Evolutionary conservation across 805 yeast genomes (phyloP).

Genomic region (Candida vaughaniae): DNA sequence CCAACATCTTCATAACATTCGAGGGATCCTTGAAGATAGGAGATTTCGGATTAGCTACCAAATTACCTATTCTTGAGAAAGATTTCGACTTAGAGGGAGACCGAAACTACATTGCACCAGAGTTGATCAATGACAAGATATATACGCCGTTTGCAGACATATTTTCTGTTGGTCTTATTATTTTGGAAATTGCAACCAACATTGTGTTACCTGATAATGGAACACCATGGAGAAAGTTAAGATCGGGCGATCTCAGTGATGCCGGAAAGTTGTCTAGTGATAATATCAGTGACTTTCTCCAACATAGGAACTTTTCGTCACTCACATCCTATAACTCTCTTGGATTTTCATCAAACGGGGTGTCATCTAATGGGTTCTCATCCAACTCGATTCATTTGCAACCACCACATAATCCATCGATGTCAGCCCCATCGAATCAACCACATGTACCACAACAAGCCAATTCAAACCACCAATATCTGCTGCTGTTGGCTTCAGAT

Average conservation of each 20-base stretch:
- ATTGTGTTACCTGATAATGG: constrained; percentile 95
- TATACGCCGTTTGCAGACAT: constrained; percentile 94
- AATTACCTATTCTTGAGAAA: constrained; percentile 62
- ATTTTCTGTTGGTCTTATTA: constrained; percentile 88
- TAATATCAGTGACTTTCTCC: constrained; percentile 42
- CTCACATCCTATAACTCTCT: constrained; percentile 30
- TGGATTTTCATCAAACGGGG: constrained; percentile 3
- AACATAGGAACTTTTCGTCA: constrained; percentile 35
- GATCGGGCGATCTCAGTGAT: constrained; percentile 94
- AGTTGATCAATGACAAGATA: constrained; percentile 74
- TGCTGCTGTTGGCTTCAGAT: constrained; percentile 8
- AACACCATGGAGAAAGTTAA: constrained; percentile 89
- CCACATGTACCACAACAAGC: background rate
- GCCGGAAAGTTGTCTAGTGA: constrained; percentile 78
- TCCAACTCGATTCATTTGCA: constrained; percentile 8
- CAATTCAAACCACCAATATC: background rate
- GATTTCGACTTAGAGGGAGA: constrained; percentile 94
- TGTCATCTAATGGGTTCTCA: constrained; percentile 1
- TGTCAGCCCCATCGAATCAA: too few species aligned
- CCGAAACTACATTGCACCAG: constrained; percentile 97
- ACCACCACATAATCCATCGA: constrained; percentile 12
- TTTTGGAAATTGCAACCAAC: constrained; percentile 95
- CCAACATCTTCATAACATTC: constrained; percentile 89
- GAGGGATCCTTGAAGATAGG: constrained; percentile 94
- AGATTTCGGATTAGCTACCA: constrained; percentile 93